Evolutionary conservation across 768 basidiomycete genomes (phyloP).

Genomic region (Naematelia encephala): DNA sequence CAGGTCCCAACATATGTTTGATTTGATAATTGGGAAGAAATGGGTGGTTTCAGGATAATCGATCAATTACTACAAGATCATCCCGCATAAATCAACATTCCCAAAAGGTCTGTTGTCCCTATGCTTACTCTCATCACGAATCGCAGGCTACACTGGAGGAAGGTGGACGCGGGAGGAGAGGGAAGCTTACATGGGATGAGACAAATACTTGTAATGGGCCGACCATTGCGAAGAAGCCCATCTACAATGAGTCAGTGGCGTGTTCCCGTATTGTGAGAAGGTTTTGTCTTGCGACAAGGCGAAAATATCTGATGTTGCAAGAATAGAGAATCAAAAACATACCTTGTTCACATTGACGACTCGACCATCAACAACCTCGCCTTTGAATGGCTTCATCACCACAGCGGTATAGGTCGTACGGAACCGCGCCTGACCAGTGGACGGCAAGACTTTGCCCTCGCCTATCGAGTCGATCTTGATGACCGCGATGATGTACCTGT

Average conservation of each 20-base stretch:
- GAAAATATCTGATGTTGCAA: not conserved
- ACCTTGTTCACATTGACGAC: slow-evolving; percentile 96
- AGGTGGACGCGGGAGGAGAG: not conserved
- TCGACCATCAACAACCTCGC: slow-evolving; percentile 94
- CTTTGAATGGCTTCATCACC: slow-evolving; percentile 99
- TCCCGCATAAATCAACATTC: slow-evolving; percentile 51
- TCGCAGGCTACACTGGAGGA: slow-evolving; percentile 2
- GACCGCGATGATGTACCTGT: slow-evolving; percentile 51
- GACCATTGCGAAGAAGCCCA: slow-evolving; percentile 98
- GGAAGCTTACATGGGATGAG: slow-evolving; percentile 74
- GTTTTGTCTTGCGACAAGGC: not conserved
- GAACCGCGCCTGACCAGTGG: slow-evolving; percentile 94
- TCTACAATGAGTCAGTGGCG: no score
- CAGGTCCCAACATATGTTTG: not conserved
- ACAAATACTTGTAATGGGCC: slow-evolving; percentile 93
- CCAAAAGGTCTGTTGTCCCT: slow-evolving; percentile 51
- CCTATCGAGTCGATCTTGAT: slow-evolving; percentile 74
- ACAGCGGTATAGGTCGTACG: slow-evolving; percentile 90
- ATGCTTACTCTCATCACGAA: slow-evolving; percentile 51
- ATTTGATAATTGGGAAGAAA: not conserved
- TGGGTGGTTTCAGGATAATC: slow-evolving; percentile 40
- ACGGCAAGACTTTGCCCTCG: slow-evolving; percentile 84
- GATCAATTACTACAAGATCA: slow-evolving; percentile 53
- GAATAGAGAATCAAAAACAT: slow-evolving; percentile 34
- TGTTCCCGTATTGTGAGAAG: not conserved